Evolutionary conservation across 2,329 filamentous ascomycete species (phyloP), one percentile per base, ranked within the genome.

Genomic region (Aspergillus novofumigatus): DNA sequence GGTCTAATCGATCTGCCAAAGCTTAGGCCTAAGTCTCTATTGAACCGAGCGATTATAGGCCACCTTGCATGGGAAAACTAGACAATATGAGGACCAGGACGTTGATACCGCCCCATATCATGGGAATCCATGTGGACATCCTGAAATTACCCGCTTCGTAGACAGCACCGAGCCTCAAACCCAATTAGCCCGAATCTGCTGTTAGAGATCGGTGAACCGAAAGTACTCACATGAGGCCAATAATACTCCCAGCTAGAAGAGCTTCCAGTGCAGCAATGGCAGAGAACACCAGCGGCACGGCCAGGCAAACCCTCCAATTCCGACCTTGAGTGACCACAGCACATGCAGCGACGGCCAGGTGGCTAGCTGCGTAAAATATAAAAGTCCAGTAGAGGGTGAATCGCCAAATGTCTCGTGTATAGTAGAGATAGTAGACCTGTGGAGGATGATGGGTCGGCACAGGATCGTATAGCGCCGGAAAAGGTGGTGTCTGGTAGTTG

Each of bases 101-200:
- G 71, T 91, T 96, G 72, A 93, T 88, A 69, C 90, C 82, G 1
- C 86, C 90, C 92, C 92, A 96, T 23, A 92, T 83, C 68, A 94
- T 89, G 0, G 92, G 92, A 52, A 96, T 90, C 92, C 92, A 96
- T 0, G 92, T 96, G 49, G 91, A 93, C 91, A 96, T 94, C 67
- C 86, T 82, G 71, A 93, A 96, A 74, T 88, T 91, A 47, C 91
- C 92, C 2, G 88, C 84, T 65, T 86, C 84, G 70, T 96, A 96
- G 38, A 93, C 84, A 8, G 88, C 90, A 11, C 90, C 91, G 21
- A 95, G 78, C 51, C 90, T 92, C 4, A 3, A 14, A 21, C 3
- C 3, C 20, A 47, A 23, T 47, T 47, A 47, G 21, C 21, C 23
- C 7, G 10, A 21, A 23, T 10, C 23, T 23, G 20, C 1, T 3